Evolutionary conservation across 495 filamentous ascomycete species (phyloP), one percentile per base, ranked within the genome.

Genomic region (Aspergillus egyptiacus): DNA sequence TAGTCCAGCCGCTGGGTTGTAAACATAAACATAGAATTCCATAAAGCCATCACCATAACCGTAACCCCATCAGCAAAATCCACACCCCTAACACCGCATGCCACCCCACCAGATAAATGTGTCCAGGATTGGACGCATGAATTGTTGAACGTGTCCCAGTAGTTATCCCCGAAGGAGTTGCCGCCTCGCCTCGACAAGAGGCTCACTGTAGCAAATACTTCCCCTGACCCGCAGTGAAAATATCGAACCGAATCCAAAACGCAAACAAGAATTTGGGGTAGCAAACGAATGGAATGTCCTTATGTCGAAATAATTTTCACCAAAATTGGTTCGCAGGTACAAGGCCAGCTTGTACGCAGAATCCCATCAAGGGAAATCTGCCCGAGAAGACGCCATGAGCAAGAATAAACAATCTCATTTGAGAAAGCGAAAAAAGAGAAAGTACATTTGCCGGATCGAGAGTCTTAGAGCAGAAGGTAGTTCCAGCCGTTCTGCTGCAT

Each of bases 401-500:
- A 42, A 22, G 39, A 46, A 54, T 54, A 58, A 42, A 22, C 44
- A 46, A 54, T 54, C 51, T 43, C 56, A 50, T 52, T 5, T n/a
- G n/a, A n/a, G n/a, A n/a, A n/a, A n/a, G n/a, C n/a, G n/a, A n/a
- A 36, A 50, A 23, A 53, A 48, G 46, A 24, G 36, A 49, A 40
- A 11, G 25, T 48, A 2, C n/a, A n/a, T n/a, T n/a, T n/a, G n/a
- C n/a, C n/a, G 13, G 22, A 5, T 56, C 18, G 25, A 24, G 20
- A 10, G 32, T 30, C 14, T 76, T 75, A 96, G 62, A 97, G 89
- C 65, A 98, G 77, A 61, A 98, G 73, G 73, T 86, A 91, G 62
- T 91, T 86, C 91, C 88, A 96, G 57, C 82, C 82, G 68, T 91
- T 91, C 64, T 83, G 82, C 70, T 78, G 78, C 93, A 96, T 96